Evolutionary conservation across 768 basidiomycete species (phyloP).

Genomic region (Trametes gibbosa): DNA sequence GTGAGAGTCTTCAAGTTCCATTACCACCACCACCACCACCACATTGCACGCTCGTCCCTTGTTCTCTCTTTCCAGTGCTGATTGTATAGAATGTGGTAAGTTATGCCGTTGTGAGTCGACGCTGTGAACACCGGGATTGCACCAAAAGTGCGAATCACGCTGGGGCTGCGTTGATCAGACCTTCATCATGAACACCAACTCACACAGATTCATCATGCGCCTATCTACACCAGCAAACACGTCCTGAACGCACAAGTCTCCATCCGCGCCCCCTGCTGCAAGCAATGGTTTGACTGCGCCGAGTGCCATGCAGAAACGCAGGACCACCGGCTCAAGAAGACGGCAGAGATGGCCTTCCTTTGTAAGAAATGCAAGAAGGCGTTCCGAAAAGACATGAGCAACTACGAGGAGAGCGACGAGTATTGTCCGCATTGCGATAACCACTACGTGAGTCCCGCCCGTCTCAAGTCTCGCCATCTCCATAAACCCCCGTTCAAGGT

Average conservation of each 20-base stretch:
- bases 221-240: slow-evolving; percentile 67
- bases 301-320: slow-evolving; percentile 90
- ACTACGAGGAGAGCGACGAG: slow-evolving; percentile 95
- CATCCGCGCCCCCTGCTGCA: slow-evolving; percentile 96
- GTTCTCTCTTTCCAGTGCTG: too few relatives aligned
- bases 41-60: too few relatives aligned
- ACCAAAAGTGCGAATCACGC: background rate
- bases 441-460: slow-evolving; percentile 71
- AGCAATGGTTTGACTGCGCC: slow-evolving; percentile 95
- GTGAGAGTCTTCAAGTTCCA: background rate
- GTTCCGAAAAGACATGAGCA: slow-evolving; percentile 91
- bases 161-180: background rate
- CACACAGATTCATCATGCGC: background rate
- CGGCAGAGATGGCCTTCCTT: slow-evolving; percentile 79
- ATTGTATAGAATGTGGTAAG: slow-evolving; percentile 2
- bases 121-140: background rate
- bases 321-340: slow-evolving; percentile 69
- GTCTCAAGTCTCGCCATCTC: background rate
- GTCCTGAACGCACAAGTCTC: slow-evolving; percentile 95
- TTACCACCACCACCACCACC: background rate
- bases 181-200: slow-evolving; percentile 3
- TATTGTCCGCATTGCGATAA: slow-evolving; percentile 99
- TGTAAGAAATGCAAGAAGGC: slow-evolving; percentile 95
- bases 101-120: background rate
- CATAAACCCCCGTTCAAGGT: slow-evolving; percentile 53